These are phyloP conservation scores for Pseudonitzschia delicatissima DNA, from an alignment of 108 stramenopile genomes.

Conservation along the genomic window DNA sequence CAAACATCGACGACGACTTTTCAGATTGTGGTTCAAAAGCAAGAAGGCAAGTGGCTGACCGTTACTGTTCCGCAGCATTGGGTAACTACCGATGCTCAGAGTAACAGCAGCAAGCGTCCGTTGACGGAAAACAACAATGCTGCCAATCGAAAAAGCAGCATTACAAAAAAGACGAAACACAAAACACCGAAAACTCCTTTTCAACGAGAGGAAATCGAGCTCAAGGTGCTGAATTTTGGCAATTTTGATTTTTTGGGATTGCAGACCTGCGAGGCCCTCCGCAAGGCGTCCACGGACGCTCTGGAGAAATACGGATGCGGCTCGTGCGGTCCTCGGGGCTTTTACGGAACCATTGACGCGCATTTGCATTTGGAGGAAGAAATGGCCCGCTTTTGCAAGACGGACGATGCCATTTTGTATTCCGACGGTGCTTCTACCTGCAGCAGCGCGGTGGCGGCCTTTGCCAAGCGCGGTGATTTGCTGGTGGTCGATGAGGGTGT, in stretches of 20 bases:
- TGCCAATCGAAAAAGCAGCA: neutral
- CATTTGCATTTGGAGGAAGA: slow-evolving; percentile 87
- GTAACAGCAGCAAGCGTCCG: neutral
- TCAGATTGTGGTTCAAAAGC: slow-evolving; percentile 33
- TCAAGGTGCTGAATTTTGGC: slow-evolving; percentile 83
- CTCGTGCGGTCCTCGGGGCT: slow-evolving; percentile 98
- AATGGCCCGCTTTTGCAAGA: slow-evolving; percentile 75
- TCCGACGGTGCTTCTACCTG: slow-evolving; percentile 90
- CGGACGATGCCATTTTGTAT: slow-evolving; percentile 95
- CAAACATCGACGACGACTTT: slow-evolving; percentile 5
- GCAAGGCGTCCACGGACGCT: slow-evolving; percentile 63
- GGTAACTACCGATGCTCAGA: neutral
- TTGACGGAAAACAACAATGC: neutral
- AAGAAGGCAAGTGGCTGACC: slow-evolving; percentile 27
- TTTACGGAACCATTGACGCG: slow-evolving; percentile 98
- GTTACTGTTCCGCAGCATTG: slow-evolving; percentile 17
- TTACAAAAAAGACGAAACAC: neutral
- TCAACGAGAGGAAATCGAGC: neutral
- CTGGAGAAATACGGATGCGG: slow-evolving; percentile 90
- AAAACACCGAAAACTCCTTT: neutral
- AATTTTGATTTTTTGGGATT: slow-evolving; percentile 76
- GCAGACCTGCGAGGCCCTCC: slow-evolving; percentile 42
- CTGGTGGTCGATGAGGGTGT: slow-evolving; percentile 91
- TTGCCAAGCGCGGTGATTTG: slow-evolving; percentile 96
- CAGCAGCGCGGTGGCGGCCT: slow-evolving; percentile 93